These are phyloP conservation scores for Tulasnella sp. DNA, from an alignment of 768 basidiomycete species.

Conservation along the genomic window DNA sequence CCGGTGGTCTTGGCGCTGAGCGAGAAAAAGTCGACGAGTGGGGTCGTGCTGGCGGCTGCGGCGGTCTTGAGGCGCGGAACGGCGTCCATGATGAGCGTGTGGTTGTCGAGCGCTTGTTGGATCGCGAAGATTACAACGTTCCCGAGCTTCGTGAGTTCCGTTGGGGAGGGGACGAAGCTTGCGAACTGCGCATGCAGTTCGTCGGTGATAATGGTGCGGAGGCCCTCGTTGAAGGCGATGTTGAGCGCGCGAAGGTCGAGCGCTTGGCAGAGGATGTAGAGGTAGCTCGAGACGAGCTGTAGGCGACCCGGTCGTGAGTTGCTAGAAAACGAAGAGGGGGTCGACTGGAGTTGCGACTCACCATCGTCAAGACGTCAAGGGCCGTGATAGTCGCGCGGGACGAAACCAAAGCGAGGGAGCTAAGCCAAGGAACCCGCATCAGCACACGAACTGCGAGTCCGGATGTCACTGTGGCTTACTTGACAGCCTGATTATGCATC, in stretches of 20 bases:
- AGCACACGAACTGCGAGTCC: neutral
- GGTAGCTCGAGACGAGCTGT: conserved; percentile 53
- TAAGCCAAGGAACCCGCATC: conserved; percentile 23
- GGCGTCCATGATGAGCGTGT: conserved; percentile 51
- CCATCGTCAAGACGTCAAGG: conserved; percentile 62
- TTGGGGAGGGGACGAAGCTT: conserved; percentile 27
- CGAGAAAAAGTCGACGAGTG: conserved; percentile 49
- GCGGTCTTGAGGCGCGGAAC: conserved; percentile 57
- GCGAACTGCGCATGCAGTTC: conserved; percentile 39
- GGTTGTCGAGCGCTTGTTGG: conserved; percentile 44
- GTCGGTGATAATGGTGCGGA: conserved; percentile 37
- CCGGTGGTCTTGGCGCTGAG: conserved; percentile 20
- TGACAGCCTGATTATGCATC: conserved; percentile 88
- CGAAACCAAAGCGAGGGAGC: conserved; percentile 75
- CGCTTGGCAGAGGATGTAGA: conserved; percentile 76
- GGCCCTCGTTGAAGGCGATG: conserved; percentile 43
- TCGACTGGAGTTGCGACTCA: conserved; percentile 10
- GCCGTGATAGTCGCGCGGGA: conserved; percentile 69
- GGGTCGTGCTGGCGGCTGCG: conserved; percentile 46
- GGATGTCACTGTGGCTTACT: conserved; percentile 38
- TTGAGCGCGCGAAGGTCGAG: conserved; percentile 73
- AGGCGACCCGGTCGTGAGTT: neutral
- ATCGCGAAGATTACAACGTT: conserved; percentile 27
- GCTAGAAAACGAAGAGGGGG: neutral
- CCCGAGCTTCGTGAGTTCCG: conserved; percentile 30